phyloP scores from a whole-genome alignment of 495 filamentous ascomycete genomes.

The Penicillium macrosclerotiorum region DNA sequence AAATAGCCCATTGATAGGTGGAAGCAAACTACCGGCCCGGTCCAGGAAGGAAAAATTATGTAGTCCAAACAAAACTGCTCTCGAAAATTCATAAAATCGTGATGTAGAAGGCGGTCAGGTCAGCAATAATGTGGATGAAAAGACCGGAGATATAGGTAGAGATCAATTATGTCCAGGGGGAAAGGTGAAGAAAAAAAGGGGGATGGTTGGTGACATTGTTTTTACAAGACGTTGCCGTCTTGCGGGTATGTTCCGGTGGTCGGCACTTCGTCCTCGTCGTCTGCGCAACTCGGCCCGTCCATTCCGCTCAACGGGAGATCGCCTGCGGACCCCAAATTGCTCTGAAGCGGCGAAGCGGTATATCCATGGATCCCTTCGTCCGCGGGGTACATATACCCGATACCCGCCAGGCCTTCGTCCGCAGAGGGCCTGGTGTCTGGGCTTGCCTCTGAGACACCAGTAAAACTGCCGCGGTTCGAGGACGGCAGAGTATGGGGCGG shows the following conservation, averaged over 20 bases:
- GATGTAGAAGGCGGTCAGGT: not conserved
- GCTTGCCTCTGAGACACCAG: conserved; percentile 36
- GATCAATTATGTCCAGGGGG: conserved; percentile 13
- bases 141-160: not conserved
- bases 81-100: conserved; percentile 21
- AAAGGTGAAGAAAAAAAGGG: not conserved
- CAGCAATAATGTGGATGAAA: conserved; percentile 9
- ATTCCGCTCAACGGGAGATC: conserved; percentile 21
- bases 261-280: conserved; percentile 13
- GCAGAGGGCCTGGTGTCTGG: conserved; percentile 20
- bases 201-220: not conserved
- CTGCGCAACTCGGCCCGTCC: conserved; percentile 11
- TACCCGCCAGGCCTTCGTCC: conserved; percentile 14
- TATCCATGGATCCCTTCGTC: conserved; percentile 14
- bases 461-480: conserved; percentile 38
- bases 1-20: too few relatives aligned
- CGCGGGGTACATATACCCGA: conserved; percentile 10
- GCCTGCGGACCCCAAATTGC: conserved; percentile 7
- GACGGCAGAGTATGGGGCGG: conserved; percentile 35
- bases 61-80: too few relatives aligned
- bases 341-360: conserved; percentile 16
- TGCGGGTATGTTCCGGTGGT: conserved; percentile 1
- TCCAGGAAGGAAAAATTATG: too few relatives aligned
- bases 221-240: conserved; percentile 15
- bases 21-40: too few relatives aligned